Base-by-base conservation (phyloP, 1,284 basidiomycete species). In the Pyrrhoderma noxium region DNA sequence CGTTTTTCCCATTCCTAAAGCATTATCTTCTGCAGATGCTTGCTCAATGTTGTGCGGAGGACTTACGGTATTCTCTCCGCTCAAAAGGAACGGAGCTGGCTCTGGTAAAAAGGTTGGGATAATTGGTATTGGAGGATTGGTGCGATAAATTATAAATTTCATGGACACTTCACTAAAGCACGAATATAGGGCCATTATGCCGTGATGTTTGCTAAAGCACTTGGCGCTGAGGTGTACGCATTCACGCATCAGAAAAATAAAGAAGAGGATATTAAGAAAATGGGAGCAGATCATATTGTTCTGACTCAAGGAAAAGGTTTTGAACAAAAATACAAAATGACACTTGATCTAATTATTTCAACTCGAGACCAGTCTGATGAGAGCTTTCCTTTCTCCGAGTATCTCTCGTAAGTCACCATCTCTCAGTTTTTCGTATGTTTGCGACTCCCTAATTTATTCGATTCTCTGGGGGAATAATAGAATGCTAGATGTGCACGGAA, bases 1-100 rank as follows among this genome's bases (percentile, higher is more conserved):
- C 61, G 82, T 84, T 39, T 85, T 87, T 67, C 73, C 76, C 8
- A 77, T 89, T 49, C 85, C 85, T 0, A 75, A 84, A 2, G 70
- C 60, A 8, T 63, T 88, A 51, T 64, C 72, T 31, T 73, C 76
- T 2, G 74, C 75, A 52, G 65, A 79, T 53, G 81, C 67, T 11
- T 67, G 68, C 0, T 70, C 74, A 3, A 75, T 79, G 75, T 62
- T 82, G 23, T 86, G 83, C 60, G 83, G 72, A 3, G 84, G 84
- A 46, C 64, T 86, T 22, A 86, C 84, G 5, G 75, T 80, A 37
- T 85, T 72, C 69, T 81, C 80, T 0, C 83, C 85, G 1, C 67
- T 88, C 3, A 71, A 76, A 44, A 70, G 77, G 37, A 76, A 83
- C 65, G 77, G 78, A 27, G 71, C 72, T 49, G 81, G 79, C 0